Base-by-base conservation (phyloP, 768 basidiomycete species). In the Tricholomella constricta region DNA sequence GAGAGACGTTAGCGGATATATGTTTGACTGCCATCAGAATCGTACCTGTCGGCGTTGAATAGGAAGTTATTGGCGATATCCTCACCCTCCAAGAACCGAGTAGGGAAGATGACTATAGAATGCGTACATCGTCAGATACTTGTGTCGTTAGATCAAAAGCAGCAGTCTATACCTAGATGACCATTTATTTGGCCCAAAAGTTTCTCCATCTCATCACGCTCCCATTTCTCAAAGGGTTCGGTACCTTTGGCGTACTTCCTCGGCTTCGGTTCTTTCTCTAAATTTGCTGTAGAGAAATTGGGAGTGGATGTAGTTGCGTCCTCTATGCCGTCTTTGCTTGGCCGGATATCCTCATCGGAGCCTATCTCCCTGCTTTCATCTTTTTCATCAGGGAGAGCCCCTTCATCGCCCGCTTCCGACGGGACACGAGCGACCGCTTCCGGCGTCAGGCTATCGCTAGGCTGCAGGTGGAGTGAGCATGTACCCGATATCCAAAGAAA, bases 61-160 rank as follows among this genome's bases (percentile, higher is more conserved):
- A 97, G 72, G 75, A 97, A 96, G 67, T 98, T 98, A 59, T 95
- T 88, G 6, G 89, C 86, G 1, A 84, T 77, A 65, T 96, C 93
- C 70, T 98, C 95, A n/a, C 84, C 89, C 69, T 98, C 95, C 55
- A 98, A 64, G 74, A 98, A 98, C 10, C 85, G 83, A 14, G 78
- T 89, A 2, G 95, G 86, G 71, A 90, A 90, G 10, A 91, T 49
- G 34, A 98, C 95, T 96, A 49, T 32, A 34, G n/a, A 9, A 34
- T 1, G 17, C 4, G 2, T 2, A 32, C 31, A 37, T 45, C 36
- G 25, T 49, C n/a, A 38, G 48, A 2, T 2, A 17, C 17, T 31
- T 29, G 14, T 3, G 26, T n/a, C 41, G 22, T 38, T 32, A 53
- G 9, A 57, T 32, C 23, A 43, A 15, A 12, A 5, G 4, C 15